Base-by-base conservation (phyloP, 495 filamentous ascomycete genomes). In the Astrocystis sublimbata region DNA sequence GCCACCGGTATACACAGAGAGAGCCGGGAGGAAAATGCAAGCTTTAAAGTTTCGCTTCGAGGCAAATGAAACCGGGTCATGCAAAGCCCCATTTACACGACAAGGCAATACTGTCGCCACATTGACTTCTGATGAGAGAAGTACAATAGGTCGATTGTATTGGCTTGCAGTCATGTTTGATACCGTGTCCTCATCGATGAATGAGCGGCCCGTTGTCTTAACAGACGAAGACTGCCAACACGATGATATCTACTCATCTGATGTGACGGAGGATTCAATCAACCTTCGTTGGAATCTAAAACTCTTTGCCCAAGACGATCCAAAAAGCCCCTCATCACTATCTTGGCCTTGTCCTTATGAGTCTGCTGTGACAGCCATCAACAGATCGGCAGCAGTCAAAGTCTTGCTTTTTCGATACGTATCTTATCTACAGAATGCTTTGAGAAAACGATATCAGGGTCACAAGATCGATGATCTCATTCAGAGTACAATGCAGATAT, bases 141-240 rank as follows among this genome's bases (percentile, higher is more conserved):
- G 66, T 26, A 82, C 79, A 0, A 64, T 81, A 6, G 69, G 73
- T 46, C 72, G 78, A 9, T 62, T 82, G n/a, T 79, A 74, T 52
- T 82, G 79, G 79, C 70, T 82, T 15, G 77, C 73, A 0, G 64
- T 82, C n/a, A 82, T 81, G 79, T 79, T 81, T 51, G 79, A 82
- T 54, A 82, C 79, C 1, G 58, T 79, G 17, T 77, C 75, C 23
- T 71, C 79, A 12, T 78, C 78, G n/a, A 80, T 81, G 71, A 67
- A 77, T 54, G 71, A 77, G 36, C 72, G 78, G 6, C 78, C 76
- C 2, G 61, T 77, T 3, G 76, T 78, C 13, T 73, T 82, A 4
- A 74, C 78, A 6, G 79, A 81, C 54, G 77, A 79, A 58, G 79
- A 82, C 61, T 80, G 78, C 49, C 64, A 72, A 58, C 57, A 65